Percentiles rank a stretch among this genome's conserved stretches.
These are phyloP conservation scores for Wallacemonas sp. DNA, from an alignment of 208 protist species.

Conservation along the genomic window DNA sequence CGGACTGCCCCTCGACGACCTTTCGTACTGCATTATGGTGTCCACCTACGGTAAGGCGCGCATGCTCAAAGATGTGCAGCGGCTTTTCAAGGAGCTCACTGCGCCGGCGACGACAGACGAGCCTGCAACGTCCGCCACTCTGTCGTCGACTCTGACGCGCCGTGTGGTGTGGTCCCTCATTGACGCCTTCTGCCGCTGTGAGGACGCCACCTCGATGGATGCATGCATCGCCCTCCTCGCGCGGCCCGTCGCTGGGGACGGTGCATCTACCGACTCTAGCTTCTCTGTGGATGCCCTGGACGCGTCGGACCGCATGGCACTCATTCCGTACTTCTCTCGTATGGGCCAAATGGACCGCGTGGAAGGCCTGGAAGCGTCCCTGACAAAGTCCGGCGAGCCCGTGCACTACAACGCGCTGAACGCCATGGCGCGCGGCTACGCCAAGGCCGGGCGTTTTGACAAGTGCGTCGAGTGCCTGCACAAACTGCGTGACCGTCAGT, in stretches of 20 bases:
- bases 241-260: neutral
- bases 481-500: conserved; percentile 71
- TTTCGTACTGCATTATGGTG: conserved; percentile 81
- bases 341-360: conserved; percentile 72
- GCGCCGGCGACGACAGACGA: conserved; percentile 1
- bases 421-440: conserved; percentile 78
- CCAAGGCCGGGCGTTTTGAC: conserved; percentile 69
- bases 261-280: neutral
- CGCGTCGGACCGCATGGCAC: conserved; percentile 34
- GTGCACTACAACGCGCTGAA: conserved; percentile 75
- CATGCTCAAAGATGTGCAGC: conserved; percentile 64
- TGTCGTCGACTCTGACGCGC: neutral
- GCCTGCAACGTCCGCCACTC: neutral
- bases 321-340: conserved; percentile 86
- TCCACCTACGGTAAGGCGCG: conserved; percentile 63
- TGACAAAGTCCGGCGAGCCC: conserved; percentile 23
- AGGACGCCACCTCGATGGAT: conserved; percentile 44
- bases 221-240: conserved; percentile 49
- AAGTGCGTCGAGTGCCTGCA: conserved; percentile 84
- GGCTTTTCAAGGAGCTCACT: conserved; percentile 51
- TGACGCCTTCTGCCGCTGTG: conserved; percentile 86
- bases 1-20: conserved; percentile 72
- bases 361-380: conserved; percentile 50
- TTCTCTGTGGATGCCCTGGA: conserved; percentile 13
- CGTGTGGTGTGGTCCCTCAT: conserved; percentile 54